Evolutionary conservation across 331 rosid genomes (phyloP).

Genomic region (Acacia pycnantha): DNA sequence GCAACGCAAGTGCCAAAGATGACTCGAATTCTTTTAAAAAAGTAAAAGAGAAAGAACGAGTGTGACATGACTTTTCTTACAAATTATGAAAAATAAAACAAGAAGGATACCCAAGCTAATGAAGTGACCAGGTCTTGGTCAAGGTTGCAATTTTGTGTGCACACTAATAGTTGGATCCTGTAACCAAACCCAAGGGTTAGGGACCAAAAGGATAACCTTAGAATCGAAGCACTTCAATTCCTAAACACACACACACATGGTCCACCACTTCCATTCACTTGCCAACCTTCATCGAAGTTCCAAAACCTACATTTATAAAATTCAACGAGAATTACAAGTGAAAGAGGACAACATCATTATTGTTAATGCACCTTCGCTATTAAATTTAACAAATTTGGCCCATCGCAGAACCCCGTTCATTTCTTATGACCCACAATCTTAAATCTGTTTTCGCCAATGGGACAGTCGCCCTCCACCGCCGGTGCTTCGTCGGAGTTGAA

Average conservation of each 20-base stretch:
- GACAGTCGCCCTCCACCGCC: slow-evolving; percentile 58
- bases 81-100: not conserved
- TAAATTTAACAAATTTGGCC: not conserved
- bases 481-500: slow-evolving; percentile 23
- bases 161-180: not conserved
- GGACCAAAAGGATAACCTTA: not conserved
- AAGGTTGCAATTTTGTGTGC: slow-evolving; percentile 2
- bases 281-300: not conserved
- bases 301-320: not conserved
- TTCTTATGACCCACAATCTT: not conserved
- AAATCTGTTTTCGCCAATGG: slow-evolving; percentile 31
- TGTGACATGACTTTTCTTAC: not conserved
- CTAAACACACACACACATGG: not conserved
- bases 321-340: not conserved
- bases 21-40: not conserved
- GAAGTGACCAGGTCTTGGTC: slow-evolving; percentile 28
- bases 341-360: not conserved
- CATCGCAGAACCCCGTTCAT: not conserved
- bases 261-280: not conserved
- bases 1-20: not conserved
- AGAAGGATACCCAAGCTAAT: not conserved
- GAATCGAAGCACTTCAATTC: not conserved
- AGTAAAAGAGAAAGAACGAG: not conserved
- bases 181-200: not conserved
- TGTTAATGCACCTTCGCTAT: slow-evolving; percentile 37